Evolutionary conservation across 345 rosid species (phyloP).

Genomic region (Dovyalis caffra): DNA sequence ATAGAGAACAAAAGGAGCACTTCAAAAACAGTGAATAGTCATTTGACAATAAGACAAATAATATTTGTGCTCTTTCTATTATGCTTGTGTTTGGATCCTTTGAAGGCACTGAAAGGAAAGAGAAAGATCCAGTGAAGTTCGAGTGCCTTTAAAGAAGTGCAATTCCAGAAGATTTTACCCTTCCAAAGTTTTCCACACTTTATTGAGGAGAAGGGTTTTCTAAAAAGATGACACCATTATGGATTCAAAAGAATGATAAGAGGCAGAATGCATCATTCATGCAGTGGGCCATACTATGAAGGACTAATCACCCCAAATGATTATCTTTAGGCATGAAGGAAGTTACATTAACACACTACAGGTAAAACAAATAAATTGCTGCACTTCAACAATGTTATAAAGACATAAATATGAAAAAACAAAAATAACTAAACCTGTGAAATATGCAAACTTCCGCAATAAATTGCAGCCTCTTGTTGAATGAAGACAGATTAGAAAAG

Average conservation of each 20-base stretch:
- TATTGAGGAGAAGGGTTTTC: background rate
- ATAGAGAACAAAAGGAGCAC: slow-evolving; percentile 19
- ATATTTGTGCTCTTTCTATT: background rate
- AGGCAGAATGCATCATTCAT: background rate
- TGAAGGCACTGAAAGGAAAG: background rate
- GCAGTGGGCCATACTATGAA: background rate
- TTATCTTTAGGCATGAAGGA: background rate
- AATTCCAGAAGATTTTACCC: background rate
- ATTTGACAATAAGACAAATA: slow-evolving; percentile 5
- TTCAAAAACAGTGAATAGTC: slow-evolving; percentile 13
- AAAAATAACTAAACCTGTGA: slow-evolving; percentile 44
- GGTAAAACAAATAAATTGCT: background rate
- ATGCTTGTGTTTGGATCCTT: background rate
- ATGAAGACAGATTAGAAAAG: slow-evolving; percentile 46
- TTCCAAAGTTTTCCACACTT: background rate
- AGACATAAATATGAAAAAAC: background rate
- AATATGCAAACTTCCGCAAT: slow-evolving; percentile 65
- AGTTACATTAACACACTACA: background rate
- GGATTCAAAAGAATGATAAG: background rate
- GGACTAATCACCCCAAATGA: background rate
- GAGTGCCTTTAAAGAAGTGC: background rate
- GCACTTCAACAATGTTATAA: background rate
- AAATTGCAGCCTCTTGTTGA: slow-evolving; percentile 57
- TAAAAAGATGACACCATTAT: background rate
- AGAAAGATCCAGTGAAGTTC: background rate